Conservation (phyloP, 2,329 filamentous ascomycete genomes). For the Cryphonectria japonica region DNA sequence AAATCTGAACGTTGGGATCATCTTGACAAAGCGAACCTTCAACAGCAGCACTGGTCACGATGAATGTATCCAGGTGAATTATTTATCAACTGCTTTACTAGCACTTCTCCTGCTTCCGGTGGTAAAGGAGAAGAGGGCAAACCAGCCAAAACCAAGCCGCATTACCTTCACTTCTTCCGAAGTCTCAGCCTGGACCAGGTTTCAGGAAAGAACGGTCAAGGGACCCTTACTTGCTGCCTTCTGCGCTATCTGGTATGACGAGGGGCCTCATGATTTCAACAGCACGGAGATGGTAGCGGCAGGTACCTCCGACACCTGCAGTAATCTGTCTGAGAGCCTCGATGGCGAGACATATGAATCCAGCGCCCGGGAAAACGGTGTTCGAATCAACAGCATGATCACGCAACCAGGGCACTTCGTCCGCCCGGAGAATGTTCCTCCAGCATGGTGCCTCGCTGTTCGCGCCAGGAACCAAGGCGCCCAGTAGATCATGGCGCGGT, state of each 20-base stretch:
- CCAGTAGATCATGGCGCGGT: slow-evolving; percentile 45
- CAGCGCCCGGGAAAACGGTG: background rate
- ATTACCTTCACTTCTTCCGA: too few species aligned
- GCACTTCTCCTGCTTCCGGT: too few species aligned
- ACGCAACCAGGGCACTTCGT: background rate
- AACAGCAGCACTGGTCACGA: too few species aligned
- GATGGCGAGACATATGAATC: background rate
- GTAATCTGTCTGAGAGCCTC: background rate
- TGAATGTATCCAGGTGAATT: too few species aligned
- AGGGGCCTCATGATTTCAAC: background rate
- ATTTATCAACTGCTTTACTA: too few species aligned
- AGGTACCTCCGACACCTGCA: background rate
- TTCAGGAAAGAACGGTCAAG: too few species aligned
- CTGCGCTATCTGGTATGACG: background rate
- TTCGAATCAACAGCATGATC: background rate
- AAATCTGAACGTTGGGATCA: too few species aligned
- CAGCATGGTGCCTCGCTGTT: slow-evolving; percentile 38
- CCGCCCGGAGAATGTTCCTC: slow-evolving; percentile 38
- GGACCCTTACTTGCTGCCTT: too few species aligned
- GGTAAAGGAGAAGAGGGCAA: too few species aligned
- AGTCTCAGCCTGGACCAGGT: too few species aligned
- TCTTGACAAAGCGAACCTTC: too few species aligned
- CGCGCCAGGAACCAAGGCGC: slow-evolving; percentile 37
- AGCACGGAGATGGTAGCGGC: background rate
- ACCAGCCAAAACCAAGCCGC: too few species aligned